Conservation (phyloP, 345 rosid genomes). For the Eucalyptus erythrocorys region DNA sequence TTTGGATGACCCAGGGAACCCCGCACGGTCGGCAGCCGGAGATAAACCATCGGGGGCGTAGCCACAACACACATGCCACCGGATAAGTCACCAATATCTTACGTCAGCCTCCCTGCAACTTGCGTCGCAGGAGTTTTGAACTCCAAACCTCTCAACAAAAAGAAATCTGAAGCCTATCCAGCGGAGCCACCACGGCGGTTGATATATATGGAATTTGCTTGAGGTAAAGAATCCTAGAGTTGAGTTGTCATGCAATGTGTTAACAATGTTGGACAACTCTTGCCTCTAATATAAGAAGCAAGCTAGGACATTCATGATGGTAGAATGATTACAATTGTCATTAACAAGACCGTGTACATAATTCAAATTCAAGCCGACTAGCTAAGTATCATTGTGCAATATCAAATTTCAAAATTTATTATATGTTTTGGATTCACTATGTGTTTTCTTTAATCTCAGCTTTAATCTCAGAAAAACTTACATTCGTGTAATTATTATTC, state of each 20-base stretch:
- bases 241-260: background rate
- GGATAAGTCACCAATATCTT: too few species aligned
- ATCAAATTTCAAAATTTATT: background rate
- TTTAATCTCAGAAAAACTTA: background rate
- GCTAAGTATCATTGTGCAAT: background rate
- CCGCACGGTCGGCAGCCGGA: too few species aligned
- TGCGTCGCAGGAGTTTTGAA: too few species aligned
- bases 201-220: background rate
- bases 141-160: too few species aligned
- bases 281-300: background rate
- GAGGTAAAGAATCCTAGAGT: fast-evolving
- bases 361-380: background rate
- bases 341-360: fast-evolving
- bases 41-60: too few species aligned
- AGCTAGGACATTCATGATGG: background rate
- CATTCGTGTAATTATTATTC: background rate
- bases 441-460: background rate
- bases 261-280: background rate
- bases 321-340: too few species aligned
- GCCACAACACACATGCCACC: too few species aligned
- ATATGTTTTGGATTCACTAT: background rate
- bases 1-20: too few species aligned
- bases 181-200: too few species aligned
- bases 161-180: too few species aligned
- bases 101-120: too few species aligned